Conservation (phyloP, 768 basidiomycete genomes). For the Porpolomopsis calyptriformis region DNA sequence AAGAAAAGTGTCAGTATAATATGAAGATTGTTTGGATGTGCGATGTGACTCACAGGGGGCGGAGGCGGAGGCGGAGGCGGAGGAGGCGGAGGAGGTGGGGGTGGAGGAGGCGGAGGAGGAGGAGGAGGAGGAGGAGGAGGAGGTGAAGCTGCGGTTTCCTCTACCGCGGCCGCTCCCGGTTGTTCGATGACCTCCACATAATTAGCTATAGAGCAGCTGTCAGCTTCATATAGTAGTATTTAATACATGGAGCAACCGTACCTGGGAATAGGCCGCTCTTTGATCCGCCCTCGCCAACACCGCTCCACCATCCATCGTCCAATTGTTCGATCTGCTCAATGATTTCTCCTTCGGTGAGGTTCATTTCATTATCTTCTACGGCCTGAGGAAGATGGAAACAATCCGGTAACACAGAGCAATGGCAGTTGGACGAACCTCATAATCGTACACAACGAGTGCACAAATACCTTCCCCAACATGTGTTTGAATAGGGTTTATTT, state of each 20-base stretch:
- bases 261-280: slow-evolving; percentile 81
- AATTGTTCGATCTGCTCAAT: slow-evolving; percentile 76
- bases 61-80: slow-evolving; percentile 45
- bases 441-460: slow-evolving; percentile 73
- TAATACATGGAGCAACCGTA: slow-evolving; percentile 23
- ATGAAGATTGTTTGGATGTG: slow-evolving; percentile 5
- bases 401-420: background rate
- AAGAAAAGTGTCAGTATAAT: too few species aligned
- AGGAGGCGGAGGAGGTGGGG: slow-evolving; percentile 44
- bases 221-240: background rate
- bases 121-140: slow-evolving; percentile 52
- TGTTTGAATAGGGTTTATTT: slow-evolving; percentile 13
- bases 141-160: slow-evolving; percentile 36
- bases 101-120: slow-evolving; percentile 23
- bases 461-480: slow-evolving; percentile 39
- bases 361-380: slow-evolving; percentile 80
- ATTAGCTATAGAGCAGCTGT: slow-evolving; percentile 43
- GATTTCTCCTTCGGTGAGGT: slow-evolving; percentile 66
- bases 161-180: slow-evolving; percentile 28
- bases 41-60: slow-evolving; percentile 26
- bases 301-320: slow-evolving; percentile 91
- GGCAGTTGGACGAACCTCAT: slow-evolving; percentile 38
- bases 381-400: slow-evolving; percentile 32
- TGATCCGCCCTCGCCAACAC: slow-evolving; percentile 49
- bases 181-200: slow-evolving; percentile 72